phyloP scores from a whole-genome alignment of 169 alveolate genomes.

The Cryptosporidium tyzzeri region DNA sequence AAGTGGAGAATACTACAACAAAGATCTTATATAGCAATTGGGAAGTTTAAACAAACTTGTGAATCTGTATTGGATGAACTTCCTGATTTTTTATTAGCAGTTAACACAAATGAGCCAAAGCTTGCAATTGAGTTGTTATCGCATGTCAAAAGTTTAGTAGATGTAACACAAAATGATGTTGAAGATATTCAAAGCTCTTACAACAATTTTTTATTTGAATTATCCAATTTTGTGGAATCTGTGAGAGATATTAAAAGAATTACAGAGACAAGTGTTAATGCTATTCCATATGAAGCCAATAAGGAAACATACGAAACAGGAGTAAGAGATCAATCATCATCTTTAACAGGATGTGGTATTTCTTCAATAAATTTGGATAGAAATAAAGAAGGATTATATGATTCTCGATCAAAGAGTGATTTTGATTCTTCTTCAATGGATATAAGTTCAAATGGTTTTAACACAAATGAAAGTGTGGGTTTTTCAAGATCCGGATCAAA shows the following conservation, averaged over 20 bases:
- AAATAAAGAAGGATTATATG: neutral
- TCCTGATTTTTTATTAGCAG: slow-evolving; percentile 73
- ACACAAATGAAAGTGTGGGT: neutral
- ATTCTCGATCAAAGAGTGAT: neutral
- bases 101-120: slow-evolving; percentile 70
- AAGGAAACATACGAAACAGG: neutral
- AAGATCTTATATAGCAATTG: slow-evolving; percentile 62
- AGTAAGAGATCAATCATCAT: neutral
- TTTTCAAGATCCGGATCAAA: neutral
- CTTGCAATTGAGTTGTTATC: slow-evolving; percentile 63
- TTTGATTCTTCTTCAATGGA: neutral
- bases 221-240: slow-evolving; percentile 62
- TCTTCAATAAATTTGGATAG: neutral
- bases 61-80: slow-evolving; percentile 74
- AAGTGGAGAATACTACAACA: slow-evolving; percentile 71
- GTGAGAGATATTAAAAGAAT: slow-evolving; percentile 65
- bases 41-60: slow-evolving; percentile 66
- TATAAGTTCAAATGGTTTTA: neutral
- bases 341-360: neutral
- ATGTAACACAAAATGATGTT: slow-evolving; percentile 52
- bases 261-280: slow-evolving; percentile 13
- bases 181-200: slow-evolving; percentile 55
- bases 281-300: neutral
- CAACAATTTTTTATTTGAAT: slow-evolving; percentile 55
- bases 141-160: slow-evolving; percentile 47